A percentile compares a stretch with the other conserved stretches of the same genome.
These are phyloP conservation scores for Camelina hispida DNA, from an alignment of 345 rosid species.

Conservation along the genomic window DNA sequence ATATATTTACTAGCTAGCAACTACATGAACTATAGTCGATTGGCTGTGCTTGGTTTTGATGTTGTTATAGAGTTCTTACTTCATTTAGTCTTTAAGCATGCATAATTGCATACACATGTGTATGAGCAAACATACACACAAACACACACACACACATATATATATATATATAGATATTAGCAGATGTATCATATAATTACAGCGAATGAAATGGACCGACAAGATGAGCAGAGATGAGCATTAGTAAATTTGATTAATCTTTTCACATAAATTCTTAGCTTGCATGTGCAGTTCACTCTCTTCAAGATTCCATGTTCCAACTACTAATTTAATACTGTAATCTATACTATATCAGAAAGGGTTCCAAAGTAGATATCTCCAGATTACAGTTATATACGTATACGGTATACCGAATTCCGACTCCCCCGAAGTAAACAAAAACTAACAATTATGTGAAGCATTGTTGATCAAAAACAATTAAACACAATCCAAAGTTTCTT, in stretches of 20 bases:
- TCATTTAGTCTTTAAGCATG: no score
- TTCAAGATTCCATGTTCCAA: conserved; percentile 43
- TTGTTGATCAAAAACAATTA: neutral
- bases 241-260: conserved; percentile 22
- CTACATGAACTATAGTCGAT: neutral
- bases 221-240: conserved; percentile 26
- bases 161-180: no score
- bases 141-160: no score
- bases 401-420: conserved; percentile 19
- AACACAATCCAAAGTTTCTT: neutral
- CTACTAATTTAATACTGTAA: conserved; percentile 1
- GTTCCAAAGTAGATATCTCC: conserved; percentile 31
- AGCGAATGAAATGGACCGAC: conserved; percentile 43
- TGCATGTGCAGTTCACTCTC: conserved; percentile 46
- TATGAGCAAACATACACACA: neutral
- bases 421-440: neutral
- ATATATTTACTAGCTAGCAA: neutral
- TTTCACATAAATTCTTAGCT: conserved; percentile 46
- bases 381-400: neutral
- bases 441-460: no score
- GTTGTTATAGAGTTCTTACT: neutral
- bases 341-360: conserved; percentile 5
- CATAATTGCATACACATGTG: no score
- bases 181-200: conserved; percentile 2
- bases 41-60: neutral